Evolutionary conservation across 768 basidiomycete genomes (phyloP), one percentile per base, ranked within the genome.

Genomic region (Mycena maculata): DNA sequence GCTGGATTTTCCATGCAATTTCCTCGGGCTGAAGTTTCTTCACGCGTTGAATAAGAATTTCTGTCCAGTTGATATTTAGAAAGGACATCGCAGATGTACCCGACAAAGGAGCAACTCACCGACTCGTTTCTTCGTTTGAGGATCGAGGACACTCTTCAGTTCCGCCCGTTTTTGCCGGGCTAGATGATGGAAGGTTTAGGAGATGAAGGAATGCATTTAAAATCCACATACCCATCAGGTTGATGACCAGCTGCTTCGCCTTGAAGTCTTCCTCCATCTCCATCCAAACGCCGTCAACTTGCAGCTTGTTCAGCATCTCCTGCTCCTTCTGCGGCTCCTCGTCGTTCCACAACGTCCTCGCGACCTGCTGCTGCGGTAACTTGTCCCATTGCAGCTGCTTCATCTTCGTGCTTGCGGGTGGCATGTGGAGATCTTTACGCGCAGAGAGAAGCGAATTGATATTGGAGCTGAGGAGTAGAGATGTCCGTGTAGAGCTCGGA

Each of bases 381-480:
- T 98, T 99, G 76, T 98, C 96, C 97, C 97, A 99, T 75, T 98
- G 96, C 60, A 99, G 82, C 76, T 98, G 96, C 76, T 98, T 98
- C 93, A 98, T 95, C 85, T 96, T 95, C 38, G 89, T 92, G 65
- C 86, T 90, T 2, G 96, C 93, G 33, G 93, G 69, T 11, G 69
- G 91, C 45, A 95, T 85, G 4, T 89, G 85, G 75, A 98, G 87
- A 74, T 95, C 94, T 78, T 98, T 98, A 53, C 95, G 92, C 48
- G 85, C 83, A 52, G 85, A 84, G 22, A 90, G 76, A 69, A 90
- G 77, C 31, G 83, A 83, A 69, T 83, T 85, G 50, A 92, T 75
- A 69, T 87, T 89, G 23, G 84, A 78, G 20, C 91, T 87, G 2
- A 89, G 77, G 10, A 91, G 78, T 73, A 87, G 80, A 18, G 92